Conservation (phyloP, 2,329 filamentous ascomycete genomes). For the Aspergillus candidus region DNA sequence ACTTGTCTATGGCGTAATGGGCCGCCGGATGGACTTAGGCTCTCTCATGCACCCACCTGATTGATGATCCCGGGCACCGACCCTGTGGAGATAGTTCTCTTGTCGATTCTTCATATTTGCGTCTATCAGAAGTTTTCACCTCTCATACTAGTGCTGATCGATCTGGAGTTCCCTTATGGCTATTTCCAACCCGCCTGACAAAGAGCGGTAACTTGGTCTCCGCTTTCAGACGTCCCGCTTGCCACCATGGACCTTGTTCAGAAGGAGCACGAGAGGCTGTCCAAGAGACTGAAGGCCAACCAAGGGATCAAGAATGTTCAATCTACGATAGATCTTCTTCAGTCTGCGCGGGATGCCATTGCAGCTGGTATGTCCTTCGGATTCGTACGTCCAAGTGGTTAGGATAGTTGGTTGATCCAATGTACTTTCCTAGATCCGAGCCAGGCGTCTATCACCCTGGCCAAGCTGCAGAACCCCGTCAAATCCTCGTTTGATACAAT, state of each 20-base stretch:
- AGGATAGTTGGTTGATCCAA: constrained; percentile 3
- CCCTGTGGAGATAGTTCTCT: too few relatives aligned
- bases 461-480: constrained; percentile 78
- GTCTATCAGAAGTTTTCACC: not conserved
- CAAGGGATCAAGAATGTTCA: constrained; percentile 75
- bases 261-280: constrained; percentile 68
- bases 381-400: not conserved
- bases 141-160: not conserved
- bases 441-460: constrained; percentile 66
- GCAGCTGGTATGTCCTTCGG: constrained; percentile 53
- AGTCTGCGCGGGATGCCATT: constrained; percentile 66
- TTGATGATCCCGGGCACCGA: too few relatives aligned
- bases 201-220: constrained; percentile 26
- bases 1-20: constrained; percentile 2
- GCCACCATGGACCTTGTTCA: constrained; percentile 58
- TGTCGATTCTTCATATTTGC: not conserved
- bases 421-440: constrained; percentile 52
- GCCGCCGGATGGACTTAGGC: not conserved
- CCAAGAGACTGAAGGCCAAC: constrained; percentile 61
- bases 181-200: constrained; percentile 11
- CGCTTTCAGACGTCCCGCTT: constrained; percentile 15
- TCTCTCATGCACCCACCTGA: not conserved
- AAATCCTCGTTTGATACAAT: constrained; percentile 75
- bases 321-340: constrained; percentile 70
- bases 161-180: constrained; percentile 18